Conservation (phyloP, 164 flowering plant genomes). For the Dillenia turbinata region DNA sequence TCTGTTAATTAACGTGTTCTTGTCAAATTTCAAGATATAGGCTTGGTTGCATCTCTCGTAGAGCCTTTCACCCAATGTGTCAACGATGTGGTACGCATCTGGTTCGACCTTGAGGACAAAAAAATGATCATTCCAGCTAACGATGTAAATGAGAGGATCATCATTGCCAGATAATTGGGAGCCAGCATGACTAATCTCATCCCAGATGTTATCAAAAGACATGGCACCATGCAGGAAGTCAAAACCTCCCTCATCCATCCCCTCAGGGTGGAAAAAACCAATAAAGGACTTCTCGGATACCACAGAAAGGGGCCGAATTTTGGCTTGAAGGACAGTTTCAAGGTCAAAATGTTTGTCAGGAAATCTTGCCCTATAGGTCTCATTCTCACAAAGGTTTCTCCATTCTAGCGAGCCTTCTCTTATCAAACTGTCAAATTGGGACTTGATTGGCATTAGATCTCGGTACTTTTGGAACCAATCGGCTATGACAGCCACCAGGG, state of each 20-base stretch:
- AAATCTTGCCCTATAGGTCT: constrained; percentile 54
- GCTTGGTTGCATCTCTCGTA: constrained; percentile 93
- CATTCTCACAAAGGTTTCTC: constrained; percentile 90
- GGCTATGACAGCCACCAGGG: constrained; percentile 92
- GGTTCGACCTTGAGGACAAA: constrained; percentile 84
- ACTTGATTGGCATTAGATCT: constrained; percentile 76
- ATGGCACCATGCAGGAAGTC: constrained; percentile 88
- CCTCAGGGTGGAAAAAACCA: constrained; percentile 92
- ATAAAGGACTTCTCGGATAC: constrained; percentile 67
- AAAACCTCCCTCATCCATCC: constrained; percentile 65
- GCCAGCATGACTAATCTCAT: constrained; percentile 55
- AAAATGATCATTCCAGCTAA: constrained; percentile 98
- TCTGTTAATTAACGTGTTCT: constrained; percentile 42
- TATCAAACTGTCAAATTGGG: constrained; percentile 82
- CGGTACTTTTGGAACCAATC: constrained; percentile 84
- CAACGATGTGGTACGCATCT: constrained; percentile 87
- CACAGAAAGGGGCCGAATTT: constrained; percentile 69
- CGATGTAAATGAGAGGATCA: constrained; percentile 60
- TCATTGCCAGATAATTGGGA: constrained; percentile 20
- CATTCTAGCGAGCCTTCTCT: constrained; percentile 94
- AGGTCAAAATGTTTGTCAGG: constrained; percentile 98
- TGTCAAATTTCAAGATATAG: constrained; percentile 79
- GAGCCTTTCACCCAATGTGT: constrained; percentile 93
- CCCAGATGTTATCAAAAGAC: constrained; percentile 98
- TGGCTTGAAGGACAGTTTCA: constrained; percentile 88